A percentile compares a stretch with the other conserved stretches of the same genome.
phyloP scores from a whole-genome alignment of 2,329 filamentous ascomycete species.

The Trichoderma oligosporum region DNA sequence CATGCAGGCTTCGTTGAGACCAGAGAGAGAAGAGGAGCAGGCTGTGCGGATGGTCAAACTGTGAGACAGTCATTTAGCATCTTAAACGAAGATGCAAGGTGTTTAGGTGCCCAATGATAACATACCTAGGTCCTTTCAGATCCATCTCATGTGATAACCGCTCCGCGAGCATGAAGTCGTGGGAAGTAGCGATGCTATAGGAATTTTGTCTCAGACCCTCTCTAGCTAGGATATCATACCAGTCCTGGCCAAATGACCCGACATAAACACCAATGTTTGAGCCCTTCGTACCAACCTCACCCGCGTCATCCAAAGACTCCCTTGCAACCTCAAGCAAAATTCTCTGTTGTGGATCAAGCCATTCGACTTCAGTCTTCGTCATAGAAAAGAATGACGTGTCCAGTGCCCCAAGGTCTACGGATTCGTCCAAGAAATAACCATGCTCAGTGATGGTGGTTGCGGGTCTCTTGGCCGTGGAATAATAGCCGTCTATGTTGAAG shows the following conservation, averaged over 20 bases:
- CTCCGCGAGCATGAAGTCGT: conserved; percentile 31
- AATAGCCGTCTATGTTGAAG: neutral
- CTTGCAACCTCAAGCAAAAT: conserved; percentile 35
- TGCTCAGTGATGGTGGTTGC: conserved; percentile 20
- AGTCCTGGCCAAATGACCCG: conserved; percentile 33
- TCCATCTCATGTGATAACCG: conserved; percentile 37
- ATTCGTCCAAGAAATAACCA: conserved; percentile 27
- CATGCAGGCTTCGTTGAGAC: conserved; percentile 33
- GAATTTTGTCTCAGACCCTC: conserved; percentile 17
- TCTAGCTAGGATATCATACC: conserved; percentile 26
- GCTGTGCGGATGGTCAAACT: conserved; percentile 36
- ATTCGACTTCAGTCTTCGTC: conserved; percentile 29
- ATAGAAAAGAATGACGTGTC: conserved; percentile 31
- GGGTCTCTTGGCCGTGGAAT: neutral
- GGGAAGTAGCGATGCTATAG: conserved; percentile 22
- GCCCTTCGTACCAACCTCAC: conserved; percentile 30
- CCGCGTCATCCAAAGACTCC: conserved; percentile 36
- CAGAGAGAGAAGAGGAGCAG: conserved; percentile 34
- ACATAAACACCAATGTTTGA: conserved; percentile 34
- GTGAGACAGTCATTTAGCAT: too few species aligned
- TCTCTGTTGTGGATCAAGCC: conserved; percentile 37
- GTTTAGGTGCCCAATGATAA: too few species aligned
- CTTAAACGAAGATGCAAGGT: neutral
- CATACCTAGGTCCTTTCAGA: conserved; percentile 46
- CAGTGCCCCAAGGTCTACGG: conserved; percentile 22